Evolutionary conservation across 768 basidiomycete genomes (phyloP).

Genomic region (Termitomyces bulborhizus): DNA sequence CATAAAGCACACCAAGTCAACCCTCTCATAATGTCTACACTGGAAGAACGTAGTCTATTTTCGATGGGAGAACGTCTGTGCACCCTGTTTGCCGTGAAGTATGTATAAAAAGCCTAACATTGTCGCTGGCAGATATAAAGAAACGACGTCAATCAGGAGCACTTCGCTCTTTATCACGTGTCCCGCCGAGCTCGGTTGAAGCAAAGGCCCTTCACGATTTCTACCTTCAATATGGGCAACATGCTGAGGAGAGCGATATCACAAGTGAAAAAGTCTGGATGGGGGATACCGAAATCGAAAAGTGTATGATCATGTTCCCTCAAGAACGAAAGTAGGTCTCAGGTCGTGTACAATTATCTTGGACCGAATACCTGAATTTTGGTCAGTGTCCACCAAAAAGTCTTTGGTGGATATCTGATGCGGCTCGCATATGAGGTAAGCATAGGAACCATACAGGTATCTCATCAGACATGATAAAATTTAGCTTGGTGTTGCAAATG

Average conservation of each 20-base stretch:
- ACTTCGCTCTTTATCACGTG: constrained; percentile 56
- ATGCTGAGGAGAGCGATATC: constrained; percentile 12
- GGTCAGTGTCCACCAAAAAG: constrained; percentile 70
- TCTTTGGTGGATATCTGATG: constrained; percentile 71
- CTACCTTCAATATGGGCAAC: constrained; percentile 54
- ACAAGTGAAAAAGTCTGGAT: constrained; percentile 57
- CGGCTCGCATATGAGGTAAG: constrained; percentile 66
- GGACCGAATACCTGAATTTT: neutral
- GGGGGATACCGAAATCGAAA: constrained; percentile 66
- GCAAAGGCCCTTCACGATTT: constrained; percentile 63
- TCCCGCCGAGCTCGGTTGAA: constrained; percentile 70
- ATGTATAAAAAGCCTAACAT: neutral
- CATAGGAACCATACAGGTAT: neutral
- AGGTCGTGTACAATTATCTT: neutral
- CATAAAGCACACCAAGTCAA: constrained; percentile 61
- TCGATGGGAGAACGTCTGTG: constrained; percentile 64
- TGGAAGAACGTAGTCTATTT: constrained; percentile 59
- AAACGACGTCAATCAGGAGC: constrained; percentile 46
- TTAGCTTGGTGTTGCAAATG: constrained; percentile 70
- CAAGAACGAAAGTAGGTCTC: constrained; percentile 71
- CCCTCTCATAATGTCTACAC: constrained; percentile 48
- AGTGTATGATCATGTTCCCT: constrained; percentile 75
- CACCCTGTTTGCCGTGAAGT: neutral
- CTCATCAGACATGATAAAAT: neutral
- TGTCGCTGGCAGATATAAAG: constrained; percentile 47